These are phyloP conservation scores for Yamadazyma kitorensis DNA, from an alignment of 805 yeast genomes.

Conservation along the genomic window DNA sequence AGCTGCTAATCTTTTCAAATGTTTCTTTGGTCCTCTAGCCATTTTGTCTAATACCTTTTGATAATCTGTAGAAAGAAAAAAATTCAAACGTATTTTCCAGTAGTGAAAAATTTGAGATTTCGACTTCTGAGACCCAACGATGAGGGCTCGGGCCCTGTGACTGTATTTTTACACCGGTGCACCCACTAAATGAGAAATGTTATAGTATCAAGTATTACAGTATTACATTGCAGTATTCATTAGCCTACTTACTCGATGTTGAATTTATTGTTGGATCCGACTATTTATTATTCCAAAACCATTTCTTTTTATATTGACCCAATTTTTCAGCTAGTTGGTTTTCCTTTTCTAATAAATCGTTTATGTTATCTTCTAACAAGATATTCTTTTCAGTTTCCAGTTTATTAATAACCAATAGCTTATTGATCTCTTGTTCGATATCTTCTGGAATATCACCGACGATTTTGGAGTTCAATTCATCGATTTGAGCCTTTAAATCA, in stretches of 20 bases:
- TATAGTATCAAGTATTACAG: no score
- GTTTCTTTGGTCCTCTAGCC: slow-evolving; percentile 65
- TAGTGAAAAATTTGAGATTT: slow-evolving; percentile 5
- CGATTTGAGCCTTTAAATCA: slow-evolving; percentile 24
- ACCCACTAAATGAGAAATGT: no score
- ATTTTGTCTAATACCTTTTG: slow-evolving; percentile 1
- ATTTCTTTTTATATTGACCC: slow-evolving; percentile 10
- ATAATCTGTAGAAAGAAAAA: background rate
- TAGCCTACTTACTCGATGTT: no score
- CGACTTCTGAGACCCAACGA: slow-evolving; percentile 2
- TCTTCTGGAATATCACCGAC: slow-evolving; percentile 28
- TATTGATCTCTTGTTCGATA: slow-evolving; percentile 35
- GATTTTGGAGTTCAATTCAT: slow-evolving; percentile 42
- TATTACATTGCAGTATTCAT: no score
- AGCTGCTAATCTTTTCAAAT: slow-evolving; percentile 99
- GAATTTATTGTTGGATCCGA: no score
- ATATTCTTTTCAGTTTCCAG: slow-evolving; percentile 38
- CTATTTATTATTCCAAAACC: slow-evolving; percentile 13
- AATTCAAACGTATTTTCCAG: background rate
- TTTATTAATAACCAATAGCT: slow-evolving; percentile 35
- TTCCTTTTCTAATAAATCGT: slow-evolving; percentile 10
- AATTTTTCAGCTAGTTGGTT: slow-evolving; percentile 10
- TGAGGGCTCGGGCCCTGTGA: slow-evolving; percentile 6
- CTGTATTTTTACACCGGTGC: no score
- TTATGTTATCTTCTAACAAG: slow-evolving; percentile 35